Percentiles rank a stretch among this genome's conserved stretches.
These are phyloP conservation scores for Paramecium octaurelia DNA, from an alignment of 73 alveolate species.

Conservation along the genomic window DNA sequence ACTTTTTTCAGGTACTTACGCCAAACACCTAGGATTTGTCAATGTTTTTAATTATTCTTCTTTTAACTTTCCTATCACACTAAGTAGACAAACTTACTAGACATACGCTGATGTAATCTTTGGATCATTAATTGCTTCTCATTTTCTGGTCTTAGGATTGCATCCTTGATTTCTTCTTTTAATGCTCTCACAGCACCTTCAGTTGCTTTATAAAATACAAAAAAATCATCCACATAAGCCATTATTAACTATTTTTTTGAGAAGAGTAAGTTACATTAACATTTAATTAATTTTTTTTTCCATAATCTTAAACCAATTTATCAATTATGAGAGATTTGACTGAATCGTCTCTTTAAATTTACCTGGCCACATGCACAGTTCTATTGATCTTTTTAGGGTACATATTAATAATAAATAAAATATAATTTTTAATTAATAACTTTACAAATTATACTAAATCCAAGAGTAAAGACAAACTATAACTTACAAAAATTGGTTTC, in stretches of 20 bases:
- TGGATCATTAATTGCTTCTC: neutral
- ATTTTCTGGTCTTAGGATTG: neutral
- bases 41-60: neutral
- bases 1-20: neutral
- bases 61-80: neutral
- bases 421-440: neutral
- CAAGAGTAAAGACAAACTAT: neutral
- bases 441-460: neutral
- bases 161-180: neutral
- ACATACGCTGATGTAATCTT: neutral
- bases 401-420: neutral
- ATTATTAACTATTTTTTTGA: neutral
- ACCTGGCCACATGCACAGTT: neutral
- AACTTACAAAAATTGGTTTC: neutral
- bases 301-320: neutral
- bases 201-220: neutral
- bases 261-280: neutral
- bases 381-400: neutral
- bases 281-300: neutral
- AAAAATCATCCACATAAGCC: slow-evolving; percentile 8
- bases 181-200: slow-evolving; percentile 30
- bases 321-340: neutral
- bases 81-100: neutral
- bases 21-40: neutral
- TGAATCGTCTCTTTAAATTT: neutral